Percentiles rank a stretch among this genome's conserved stretches.
Conservation (phyloP, 108 stramenopile species). For the Pseudonitzschia pungens region DNA sequence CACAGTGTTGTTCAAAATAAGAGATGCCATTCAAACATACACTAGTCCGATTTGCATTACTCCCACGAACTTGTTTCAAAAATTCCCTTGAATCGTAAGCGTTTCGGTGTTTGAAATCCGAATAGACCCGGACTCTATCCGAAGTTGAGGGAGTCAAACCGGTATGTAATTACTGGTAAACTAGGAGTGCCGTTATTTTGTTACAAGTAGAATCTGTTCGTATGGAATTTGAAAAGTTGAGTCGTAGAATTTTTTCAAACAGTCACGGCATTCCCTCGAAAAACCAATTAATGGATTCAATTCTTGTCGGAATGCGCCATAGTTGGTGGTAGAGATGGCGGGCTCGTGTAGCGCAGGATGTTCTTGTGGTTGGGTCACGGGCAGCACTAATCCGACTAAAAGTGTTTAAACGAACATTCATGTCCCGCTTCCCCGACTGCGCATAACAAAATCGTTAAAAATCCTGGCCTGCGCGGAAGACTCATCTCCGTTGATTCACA, state of each 20-base stretch:
- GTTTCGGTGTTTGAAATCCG: background rate
- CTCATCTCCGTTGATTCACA: conserved; percentile 2
- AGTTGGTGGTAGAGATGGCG: background rate
- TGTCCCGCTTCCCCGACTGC: conserved; percentile 11
- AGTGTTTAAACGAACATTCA: conserved; percentile 6
- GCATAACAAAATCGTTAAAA: conserved; percentile 2
- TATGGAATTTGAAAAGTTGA: background rate
- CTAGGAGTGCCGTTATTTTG: background rate
- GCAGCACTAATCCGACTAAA: background rate
- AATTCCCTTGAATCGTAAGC: background rate
- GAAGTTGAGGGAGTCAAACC: no score
- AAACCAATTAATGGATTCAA: conserved; percentile 6
- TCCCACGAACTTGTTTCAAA: background rate
- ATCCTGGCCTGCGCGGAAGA: conserved; percentile 3
- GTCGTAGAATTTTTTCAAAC: conserved; percentile 7
- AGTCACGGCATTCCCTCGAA: background rate
- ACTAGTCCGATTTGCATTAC: background rate
- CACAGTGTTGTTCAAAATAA: no score
- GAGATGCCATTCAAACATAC: background rate
- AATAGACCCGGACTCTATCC: background rate
- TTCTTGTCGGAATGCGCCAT: conserved; percentile 13
- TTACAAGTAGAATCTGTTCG: background rate
- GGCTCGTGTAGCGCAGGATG: conserved; percentile 2
- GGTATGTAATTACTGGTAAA: background rate
- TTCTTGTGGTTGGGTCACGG: background rate